Conservation (phyloP, 1,284 basidiomycete genomes). For the Macrocybe sp. region DNA sequence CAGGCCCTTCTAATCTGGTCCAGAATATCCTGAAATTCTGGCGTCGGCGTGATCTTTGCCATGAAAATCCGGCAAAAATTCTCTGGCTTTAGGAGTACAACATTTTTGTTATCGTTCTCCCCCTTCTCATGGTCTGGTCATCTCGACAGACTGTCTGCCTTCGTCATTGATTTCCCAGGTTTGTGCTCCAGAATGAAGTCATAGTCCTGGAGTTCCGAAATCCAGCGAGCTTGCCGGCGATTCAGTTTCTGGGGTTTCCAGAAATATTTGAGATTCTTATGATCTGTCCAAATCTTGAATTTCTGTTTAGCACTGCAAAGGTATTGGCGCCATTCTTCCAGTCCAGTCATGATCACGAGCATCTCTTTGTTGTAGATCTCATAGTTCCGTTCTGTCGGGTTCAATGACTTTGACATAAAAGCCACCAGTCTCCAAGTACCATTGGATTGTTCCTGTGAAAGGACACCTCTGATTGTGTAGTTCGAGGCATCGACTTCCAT, state of each 20-base stretch:
- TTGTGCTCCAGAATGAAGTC: slow-evolving; percentile 31
- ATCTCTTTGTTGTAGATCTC: slow-evolving; percentile 44
- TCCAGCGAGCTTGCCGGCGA: slow-evolving; percentile 36
- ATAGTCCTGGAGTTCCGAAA: slow-evolving; percentile 25
- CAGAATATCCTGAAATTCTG: not conserved
- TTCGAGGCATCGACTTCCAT: slow-evolving; percentile 25
- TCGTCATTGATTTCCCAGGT: slow-evolving; percentile 25
- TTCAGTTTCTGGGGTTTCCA: slow-evolving; percentile 28
- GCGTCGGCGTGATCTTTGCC: not conserved
- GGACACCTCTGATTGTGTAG: slow-evolving; percentile 23
- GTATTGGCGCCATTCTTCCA: slow-evolving; percentile 31
- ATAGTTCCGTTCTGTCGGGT: slow-evolving; percentile 33
- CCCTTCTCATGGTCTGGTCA: slow-evolving; percentile 26
- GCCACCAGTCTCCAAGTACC: slow-evolving; percentile 23
- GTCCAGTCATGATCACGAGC: slow-evolving; percentile 26
- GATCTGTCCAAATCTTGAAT: slow-evolving; percentile 32
- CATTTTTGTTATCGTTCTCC: slow-evolving; percentile 22
- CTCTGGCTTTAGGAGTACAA: slow-evolving; percentile 21
- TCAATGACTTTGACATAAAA: slow-evolving; percentile 24
- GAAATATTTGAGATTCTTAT: slow-evolving; percentile 41
- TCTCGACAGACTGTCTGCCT: slow-evolving; percentile 36
- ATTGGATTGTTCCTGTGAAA: slow-evolving; percentile 21
- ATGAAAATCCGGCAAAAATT: slow-evolving; percentile 1
- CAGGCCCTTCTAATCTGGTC: not conserved
- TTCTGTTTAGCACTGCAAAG: slow-evolving; percentile 20